Evolutionary conservation across 2,329 filamentous ascomycete species (phyloP).

Genomic region (Epichloe hybrida): DNA sequence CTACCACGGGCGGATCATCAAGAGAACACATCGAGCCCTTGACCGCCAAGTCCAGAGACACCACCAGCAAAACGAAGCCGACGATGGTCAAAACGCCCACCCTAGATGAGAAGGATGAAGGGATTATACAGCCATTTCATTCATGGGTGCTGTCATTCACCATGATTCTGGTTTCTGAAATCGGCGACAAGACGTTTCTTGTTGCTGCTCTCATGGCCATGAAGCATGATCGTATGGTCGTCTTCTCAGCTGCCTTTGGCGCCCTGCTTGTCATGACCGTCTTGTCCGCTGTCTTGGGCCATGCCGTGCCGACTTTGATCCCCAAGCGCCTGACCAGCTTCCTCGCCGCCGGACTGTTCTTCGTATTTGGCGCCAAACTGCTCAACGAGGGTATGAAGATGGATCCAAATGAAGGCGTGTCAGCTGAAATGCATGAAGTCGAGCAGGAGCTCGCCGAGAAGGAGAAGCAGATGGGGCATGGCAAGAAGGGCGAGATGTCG

Average conservation of each 20-base stretch:
- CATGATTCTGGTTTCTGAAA: slow-evolving; percentile 95
- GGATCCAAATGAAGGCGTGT: slow-evolving; percentile 77
- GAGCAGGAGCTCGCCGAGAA: slow-evolving; percentile 90
- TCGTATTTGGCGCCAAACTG: slow-evolving; percentile 77
- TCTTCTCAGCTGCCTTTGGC: slow-evolving; percentile 89
- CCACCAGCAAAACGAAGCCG: slow-evolving; percentile 8
- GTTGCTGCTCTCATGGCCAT: slow-evolving; percentile 97
- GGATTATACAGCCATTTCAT: slow-evolving; percentile 67
- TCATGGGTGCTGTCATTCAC: slow-evolving; percentile 86
- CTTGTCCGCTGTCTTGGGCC: slow-evolving; percentile 80
- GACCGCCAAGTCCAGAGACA: slow-evolving; percentile 8
- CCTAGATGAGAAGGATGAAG: slow-evolving; percentile 31
- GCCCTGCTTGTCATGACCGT: slow-evolving; percentile 91
- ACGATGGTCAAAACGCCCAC: slow-evolving; percentile 14
- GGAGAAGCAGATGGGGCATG: slow-evolving; percentile 58
- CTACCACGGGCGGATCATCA: slow-evolving; percentile 42
- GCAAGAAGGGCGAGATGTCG: slow-evolving; percentile 40
- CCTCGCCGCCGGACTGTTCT: slow-evolving; percentile 70
- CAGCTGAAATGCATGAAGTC: slow-evolving; percentile 96
- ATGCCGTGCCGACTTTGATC: slow-evolving; percentile 80
- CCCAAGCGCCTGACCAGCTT: slow-evolving; percentile 86
- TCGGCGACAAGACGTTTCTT: slow-evolving; percentile 97
- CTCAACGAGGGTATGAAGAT: slow-evolving; percentile 79
- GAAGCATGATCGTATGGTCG: slow-evolving; percentile 86
- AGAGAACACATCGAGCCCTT: slow-evolving; percentile 2